Percentiles rank a stretch among this genome's conserved stretches.
phyloP scores from a whole-genome alignment of 2,329 filamentous ascomycete genomes.

The Xenoacremonium recifei region DNA sequence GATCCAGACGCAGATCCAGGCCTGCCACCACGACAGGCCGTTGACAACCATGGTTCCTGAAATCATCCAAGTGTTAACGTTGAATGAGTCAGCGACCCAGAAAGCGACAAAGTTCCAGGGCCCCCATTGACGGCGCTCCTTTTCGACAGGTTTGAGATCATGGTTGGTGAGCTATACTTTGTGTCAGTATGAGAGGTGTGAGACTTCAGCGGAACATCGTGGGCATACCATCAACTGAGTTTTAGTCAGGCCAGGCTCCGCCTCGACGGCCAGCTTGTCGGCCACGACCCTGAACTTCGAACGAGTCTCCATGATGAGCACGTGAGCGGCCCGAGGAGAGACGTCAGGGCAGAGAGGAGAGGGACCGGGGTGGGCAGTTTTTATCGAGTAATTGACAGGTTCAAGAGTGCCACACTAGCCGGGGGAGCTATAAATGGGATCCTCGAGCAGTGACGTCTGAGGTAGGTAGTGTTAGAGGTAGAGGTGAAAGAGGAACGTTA shows the following conservation, averaged over 20 bases:
- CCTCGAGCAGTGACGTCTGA: too few relatives aligned
- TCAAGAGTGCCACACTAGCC: too few relatives aligned
- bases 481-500: too few relatives aligned
- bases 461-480: too few relatives aligned
- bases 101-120: conserved; percentile 87
- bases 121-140: conserved; percentile 77
- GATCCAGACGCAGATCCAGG: conserved; percentile 84
- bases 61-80: conserved; percentile 95
- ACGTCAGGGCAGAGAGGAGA: neutral
- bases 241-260: conserved; percentile 73
- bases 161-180: conserved; percentile 68
- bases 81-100: conserved; percentile 83
- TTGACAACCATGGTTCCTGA: conserved; percentile 76
- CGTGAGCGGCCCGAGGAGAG: neutral
- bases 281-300: conserved; percentile 42
- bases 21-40: conserved; percentile 88
- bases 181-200: conserved; percentile 9
- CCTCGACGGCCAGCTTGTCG: conserved; percentile 67
- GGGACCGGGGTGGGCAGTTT: neutral
- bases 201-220: too few relatives aligned
- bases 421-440: too few relatives aligned
- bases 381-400: conserved; percentile 1
- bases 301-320: conserved; percentile 26
- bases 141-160: conserved; percentile 79
- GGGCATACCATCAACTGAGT: conserved; percentile 73